Base-by-base conservation (phyloP, 371 early-diverging fungal genomes). In the Apophysomyces elegans region DNA sequence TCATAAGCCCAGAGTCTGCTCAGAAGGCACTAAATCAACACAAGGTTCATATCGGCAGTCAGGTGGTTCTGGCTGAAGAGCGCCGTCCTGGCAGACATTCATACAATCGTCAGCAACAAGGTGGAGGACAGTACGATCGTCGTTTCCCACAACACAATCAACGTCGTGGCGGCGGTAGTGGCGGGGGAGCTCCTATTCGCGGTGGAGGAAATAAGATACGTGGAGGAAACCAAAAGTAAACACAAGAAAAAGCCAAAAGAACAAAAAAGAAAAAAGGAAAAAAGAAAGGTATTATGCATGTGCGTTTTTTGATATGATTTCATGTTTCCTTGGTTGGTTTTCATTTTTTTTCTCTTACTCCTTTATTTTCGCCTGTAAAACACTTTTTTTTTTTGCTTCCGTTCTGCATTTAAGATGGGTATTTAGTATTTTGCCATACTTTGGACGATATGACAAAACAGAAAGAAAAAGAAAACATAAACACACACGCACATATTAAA, bases 1-100 rank as follows among this genome's bases (percentile, higher is more conserved):
- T 73, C 57, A 38, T 47, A 12, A 64, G 64, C 7, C 62, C 69
- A 1, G 71, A 73, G 14, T 63, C 66, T 5, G 65, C 60, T 7
- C 67, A 65, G 35, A 70, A 65, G 58, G 77, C 77, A 7, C 38
- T 76, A 36, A 60, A 26, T 13, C 73, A 73, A 64, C 70, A 73
- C 63, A 68, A 68, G 65, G 69, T 76, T n/a, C 36, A 18, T 26
- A 47, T 76, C 18, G 64, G 66, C n/a, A 59, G 50, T 21, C 12
- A 16, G 9, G 32, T 64, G 13, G 77, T 76, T 2, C 39, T 72
- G 16, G 77, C 71, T 18, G 77, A 76, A 57, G 73, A 70, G 47
- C 72, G 77, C 45, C 73, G 73, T 61, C 70, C 47, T 58, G 58
- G 47, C 39, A 47, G 63, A 37, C 45, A 66, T 32, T 37, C 47